phyloP scores from a whole-genome alignment of 129 eudicot genomes.

The carrot (Daucus carota) region DH1_v3.0 NC_030385.2:30186501-30187000 shows the following conservation, averaged over 20 bases:
- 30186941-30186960: neutral
- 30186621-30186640: neutral
- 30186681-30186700: neutral
- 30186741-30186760: constrained; percentile 80
- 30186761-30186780: constrained; percentile 82
- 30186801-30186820: constrained; percentile 98
- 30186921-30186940: neutral
- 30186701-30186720: neutral
- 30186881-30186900: constrained; percentile 91
- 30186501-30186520: constrained; percentile 89
- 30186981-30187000: neutral
- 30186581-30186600: neutral
- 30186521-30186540: constrained; percentile 90
- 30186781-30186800: constrained; percentile 77
- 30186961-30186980: too few relatives aligned
- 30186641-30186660: neutral
- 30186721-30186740: constrained; percentile 62
- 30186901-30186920: constrained; percentile 98
- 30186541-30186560: constrained; percentile 95
- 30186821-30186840: constrained; percentile 96
- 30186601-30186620: neutral
- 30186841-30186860: constrained; percentile 98
- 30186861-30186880: constrained; percentile 88
- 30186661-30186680: neutral
- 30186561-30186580: constrained; percentile 30